phyloP scores from a whole-genome alignment of 495 filamentous ascomycete species.

The Rhypophila decipiens region DNA sequence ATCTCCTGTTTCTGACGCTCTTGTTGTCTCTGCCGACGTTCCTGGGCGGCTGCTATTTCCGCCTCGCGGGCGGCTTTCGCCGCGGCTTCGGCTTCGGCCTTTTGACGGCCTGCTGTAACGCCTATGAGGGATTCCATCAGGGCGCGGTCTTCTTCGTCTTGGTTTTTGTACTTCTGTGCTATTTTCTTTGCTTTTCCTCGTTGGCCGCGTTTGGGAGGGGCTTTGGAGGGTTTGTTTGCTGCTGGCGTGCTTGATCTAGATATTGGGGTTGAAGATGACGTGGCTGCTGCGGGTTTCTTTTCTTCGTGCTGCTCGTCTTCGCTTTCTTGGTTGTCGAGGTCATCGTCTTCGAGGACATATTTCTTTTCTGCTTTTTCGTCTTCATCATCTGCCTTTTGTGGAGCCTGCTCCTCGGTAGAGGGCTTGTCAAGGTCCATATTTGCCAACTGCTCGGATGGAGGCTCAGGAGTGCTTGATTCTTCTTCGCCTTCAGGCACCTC shows the following conservation, averaged over 20 bases:
- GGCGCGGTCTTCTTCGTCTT: conserved; percentile 87
- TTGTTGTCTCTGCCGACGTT: conserved; percentile 73
- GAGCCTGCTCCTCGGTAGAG: neutral
- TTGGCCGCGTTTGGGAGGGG: conserved; percentile 64
- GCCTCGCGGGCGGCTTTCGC: conserved; percentile 47
- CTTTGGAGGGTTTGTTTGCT: conserved; percentile 32
- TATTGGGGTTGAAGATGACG: conserved; percentile 16
- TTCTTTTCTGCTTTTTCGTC: conserved; percentile 11
- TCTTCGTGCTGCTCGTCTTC: conserved; percentile 15
- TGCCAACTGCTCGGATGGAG: conserved; percentile 23
- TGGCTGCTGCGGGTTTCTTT: conserved; percentile 4
- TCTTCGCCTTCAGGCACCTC: conserved; percentile 14
- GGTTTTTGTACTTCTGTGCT: conserved; percentile 83
- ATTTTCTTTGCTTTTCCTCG: conserved; percentile 80
- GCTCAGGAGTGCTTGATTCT: neutral
- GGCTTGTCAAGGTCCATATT: conserved; percentile 25
- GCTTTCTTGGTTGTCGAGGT: conserved; percentile 8
- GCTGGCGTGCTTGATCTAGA: neutral
- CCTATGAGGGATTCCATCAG: conserved; percentile 79
- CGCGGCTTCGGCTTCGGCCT: conserved; percentile 47
- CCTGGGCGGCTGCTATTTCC: conserved; percentile 57
- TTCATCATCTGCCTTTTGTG: conserved; percentile 10
- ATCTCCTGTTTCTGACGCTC: conserved; percentile 55
- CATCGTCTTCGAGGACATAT: conserved; percentile 11
- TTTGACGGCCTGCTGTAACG: conserved; percentile 50